Evolutionary conservation across 306 rosid species (phyloP).

Genomic region (Inga leiocalycina): DNA sequence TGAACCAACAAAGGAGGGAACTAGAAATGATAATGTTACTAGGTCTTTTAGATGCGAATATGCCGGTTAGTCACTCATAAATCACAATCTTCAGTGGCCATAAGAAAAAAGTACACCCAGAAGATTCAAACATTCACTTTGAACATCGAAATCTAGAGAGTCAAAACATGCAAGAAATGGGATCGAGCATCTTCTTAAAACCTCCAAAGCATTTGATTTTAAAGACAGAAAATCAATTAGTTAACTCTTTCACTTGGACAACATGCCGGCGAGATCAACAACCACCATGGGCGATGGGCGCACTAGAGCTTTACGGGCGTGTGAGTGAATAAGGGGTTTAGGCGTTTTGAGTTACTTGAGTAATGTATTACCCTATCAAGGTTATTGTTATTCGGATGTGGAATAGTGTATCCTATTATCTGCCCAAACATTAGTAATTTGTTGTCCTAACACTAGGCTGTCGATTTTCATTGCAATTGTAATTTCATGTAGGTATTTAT

Average conservation of each 20-base stretch:
- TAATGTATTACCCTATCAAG: too few relatives aligned
- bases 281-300: not conserved
- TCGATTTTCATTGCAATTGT: too few relatives aligned
- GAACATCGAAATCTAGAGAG: not conserved
- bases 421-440: not conserved
- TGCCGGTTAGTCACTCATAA: not conserved
- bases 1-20: not conserved
- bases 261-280: not conserved
- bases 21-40: not conserved
- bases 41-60: not conserved
- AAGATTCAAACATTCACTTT: not conserved
- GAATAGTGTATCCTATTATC: not conserved
- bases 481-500: too few relatives aligned
- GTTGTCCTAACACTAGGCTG: too few relatives aligned
- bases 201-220: not conserved
- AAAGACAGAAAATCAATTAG: not conserved
- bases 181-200: not conserved
- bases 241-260: not conserved
- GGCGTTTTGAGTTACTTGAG: not conserved
- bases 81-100: not conserved
- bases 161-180: not conserved
- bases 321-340: not conserved
- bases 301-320: not conserved
- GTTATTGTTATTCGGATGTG: not conserved
- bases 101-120: not conserved